Evolutionary conservation across 2,329 filamentous ascomycete species (phyloP), one percentile per base, ranked within the genome.

Genomic region (Verticillium longisporum): DNA sequence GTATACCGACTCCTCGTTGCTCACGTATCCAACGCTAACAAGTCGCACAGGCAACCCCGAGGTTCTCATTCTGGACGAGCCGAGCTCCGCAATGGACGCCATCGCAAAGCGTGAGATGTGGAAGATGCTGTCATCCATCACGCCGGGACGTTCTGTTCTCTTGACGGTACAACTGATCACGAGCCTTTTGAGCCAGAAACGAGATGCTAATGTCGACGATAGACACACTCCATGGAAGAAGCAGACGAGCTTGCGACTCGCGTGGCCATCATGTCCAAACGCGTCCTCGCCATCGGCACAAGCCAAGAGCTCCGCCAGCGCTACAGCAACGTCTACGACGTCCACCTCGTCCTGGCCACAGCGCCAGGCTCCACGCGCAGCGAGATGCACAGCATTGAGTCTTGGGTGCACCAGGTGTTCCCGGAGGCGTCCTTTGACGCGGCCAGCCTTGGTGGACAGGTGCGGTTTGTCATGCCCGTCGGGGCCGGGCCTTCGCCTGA

Each of bases 161-260:
- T 79, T 92, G 36, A 91, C 88, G 0, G 58, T 59, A 41, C 34
- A 38, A 7, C 11, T n/a, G 13, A n/a, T 9, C 14, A 10, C 3
- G 1, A n/a, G 15, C n/a, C 13, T 15, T 21, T 45, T 10, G 7
- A 10, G 11, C 10, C 9, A 13, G 11, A 10, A 2, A 15, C 6
- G 6, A 4, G 26, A 31, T 31, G 26, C 26, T 31, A n/a, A 37
- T 10, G 15, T n/a, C n/a, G 15, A 45, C 7, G 10, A 45, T 1
- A 59, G 58, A 92, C 89, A 0, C 89, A 92, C 70, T 86, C 81
- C 14, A 91, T 91, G 88, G 88, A 91, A 69, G 89, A 91, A 72
- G 88, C 88, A 1, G 88, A 91, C 67, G 88, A 88, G 1, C 78
- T 92, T 2, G 88, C 88, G 0, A 84, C 56, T 5, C 32, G 60